A percentile compares a stretch with the other conserved stretches of the same genome.
Conservation (phyloP, 306 rosid species). For the Begonia loranthoides region DNA sequence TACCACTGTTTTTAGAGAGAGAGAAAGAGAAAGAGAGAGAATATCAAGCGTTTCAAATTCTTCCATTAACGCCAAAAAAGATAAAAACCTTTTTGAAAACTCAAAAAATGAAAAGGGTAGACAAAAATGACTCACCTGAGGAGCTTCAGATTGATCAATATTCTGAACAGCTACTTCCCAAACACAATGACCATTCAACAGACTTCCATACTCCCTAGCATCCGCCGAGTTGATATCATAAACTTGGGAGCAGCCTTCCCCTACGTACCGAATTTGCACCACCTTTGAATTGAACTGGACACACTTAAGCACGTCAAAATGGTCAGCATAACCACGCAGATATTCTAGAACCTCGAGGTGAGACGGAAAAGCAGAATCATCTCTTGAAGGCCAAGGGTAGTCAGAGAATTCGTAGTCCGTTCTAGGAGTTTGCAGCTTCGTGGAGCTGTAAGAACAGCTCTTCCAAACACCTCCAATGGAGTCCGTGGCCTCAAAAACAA, state of each 20-base stretch:
- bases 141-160: conserved; percentile 4
- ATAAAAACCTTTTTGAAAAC: too few relatives aligned
- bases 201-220: conserved; percentile 15
- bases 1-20: conserved; percentile 23
- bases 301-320: conserved; percentile 35
- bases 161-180: conserved; percentile 33
- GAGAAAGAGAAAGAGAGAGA: background rate
- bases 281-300: conserved; percentile 36
- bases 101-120: too few relatives aligned
- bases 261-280: conserved; percentile 30
- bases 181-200: conserved; percentile 18
- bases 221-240: background rate
- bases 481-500: conserved; percentile 45
- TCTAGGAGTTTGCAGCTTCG: conserved; percentile 55
- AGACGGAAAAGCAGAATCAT: conserved; percentile 32
- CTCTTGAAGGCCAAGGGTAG: conserved; percentile 38
- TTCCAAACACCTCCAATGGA: conserved; percentile 63
- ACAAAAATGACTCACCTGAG: conserved; percentile 17
- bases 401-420: conserved; percentile 47
- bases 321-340: conserved; percentile 35
- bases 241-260: background rate
- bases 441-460: conserved; percentile 33
- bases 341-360: conserved; percentile 34
- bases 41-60: too few relatives aligned
- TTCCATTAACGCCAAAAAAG: too few relatives aligned